Evolutionary conservation across 2,329 filamentous ascomycete species (phyloP).

Genomic region (Chaetothyriales sp.): DNA sequence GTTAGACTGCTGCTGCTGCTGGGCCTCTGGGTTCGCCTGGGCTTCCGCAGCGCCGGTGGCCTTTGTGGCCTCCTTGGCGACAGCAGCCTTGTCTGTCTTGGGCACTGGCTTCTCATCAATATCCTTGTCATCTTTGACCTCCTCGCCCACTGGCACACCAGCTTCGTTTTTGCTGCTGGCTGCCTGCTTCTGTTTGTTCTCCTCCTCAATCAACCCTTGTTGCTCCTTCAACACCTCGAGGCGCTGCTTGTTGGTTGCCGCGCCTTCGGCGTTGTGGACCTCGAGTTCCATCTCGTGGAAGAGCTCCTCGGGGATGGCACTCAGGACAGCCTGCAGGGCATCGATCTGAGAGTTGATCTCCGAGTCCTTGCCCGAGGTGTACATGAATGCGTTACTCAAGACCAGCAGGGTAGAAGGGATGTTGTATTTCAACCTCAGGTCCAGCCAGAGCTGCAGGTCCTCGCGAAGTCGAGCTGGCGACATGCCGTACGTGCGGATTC

Average conservation of each 20-base stretch:
- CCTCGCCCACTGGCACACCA: slow-evolving; percentile 50
- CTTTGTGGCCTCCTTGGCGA: slow-evolving; percentile 30
- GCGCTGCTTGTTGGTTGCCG: slow-evolving; percentile 96
- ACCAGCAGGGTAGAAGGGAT: slow-evolving; percentile 95
- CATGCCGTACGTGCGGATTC: slow-evolving; percentile 81
- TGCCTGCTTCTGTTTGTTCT: slow-evolving; percentile 71
- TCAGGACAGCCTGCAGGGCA: slow-evolving; percentile 78
- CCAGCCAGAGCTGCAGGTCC: slow-evolving; percentile 85
- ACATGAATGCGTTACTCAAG: slow-evolving; percentile 94
- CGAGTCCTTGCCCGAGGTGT: slow-evolving; percentile 67
- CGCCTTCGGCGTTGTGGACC: slow-evolving; percentile 90
- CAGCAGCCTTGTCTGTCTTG: slow-evolving; percentile 25
- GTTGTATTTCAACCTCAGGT: slow-evolving; percentile 79
- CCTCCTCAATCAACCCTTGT: slow-evolving; percentile 92
- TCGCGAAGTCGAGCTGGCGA: slow-evolving; percentile 76
- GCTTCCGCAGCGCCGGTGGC: slow-evolving; percentile 29
- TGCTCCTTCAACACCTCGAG: slow-evolving; percentile 97
- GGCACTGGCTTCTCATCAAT: slow-evolving; percentile 70
- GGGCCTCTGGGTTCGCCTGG: slow-evolving; percentile 22
- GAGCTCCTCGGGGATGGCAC: slow-evolving; percentile 88
- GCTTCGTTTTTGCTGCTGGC: slow-evolving; percentile 58
- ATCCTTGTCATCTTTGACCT: slow-evolving; percentile 61
- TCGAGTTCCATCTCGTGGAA: slow-evolving; percentile 99
- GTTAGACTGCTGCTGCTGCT: slow-evolving; percentile 15
- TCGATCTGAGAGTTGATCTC: slow-evolving; percentile 85